phyloP scores from a whole-genome alignment of 331 rosid species.

The Dryas integrifolia region DNA sequence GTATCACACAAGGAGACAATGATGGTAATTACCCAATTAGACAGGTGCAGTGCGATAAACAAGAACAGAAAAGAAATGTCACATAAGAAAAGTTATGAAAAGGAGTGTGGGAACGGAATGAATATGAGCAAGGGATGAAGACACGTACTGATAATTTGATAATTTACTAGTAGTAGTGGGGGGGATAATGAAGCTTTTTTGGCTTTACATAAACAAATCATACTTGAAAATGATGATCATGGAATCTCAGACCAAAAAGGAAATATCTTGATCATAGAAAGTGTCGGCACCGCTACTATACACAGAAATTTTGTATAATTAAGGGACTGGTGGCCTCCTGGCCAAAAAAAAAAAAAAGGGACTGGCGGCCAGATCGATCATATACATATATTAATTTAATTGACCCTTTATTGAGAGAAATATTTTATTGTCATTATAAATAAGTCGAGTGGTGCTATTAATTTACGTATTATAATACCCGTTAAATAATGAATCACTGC shows the following conservation, averaged over 20 bases:
- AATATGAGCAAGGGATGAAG: background rate
- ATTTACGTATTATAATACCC: too few species aligned
- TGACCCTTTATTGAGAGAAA: too few species aligned
- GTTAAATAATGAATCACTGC: too few species aligned
- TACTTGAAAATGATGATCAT: conserved; percentile 15
- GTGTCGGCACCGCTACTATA: too few species aligned
- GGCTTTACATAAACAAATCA: conserved; percentile 23
- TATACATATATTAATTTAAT: too few species aligned
- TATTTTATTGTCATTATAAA: too few species aligned
- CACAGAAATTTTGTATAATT: background rate
- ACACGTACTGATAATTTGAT: background rate
- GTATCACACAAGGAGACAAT: background rate
- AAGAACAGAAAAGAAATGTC: background rate
- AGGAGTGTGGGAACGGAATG: background rate
- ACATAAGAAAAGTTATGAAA: background rate
- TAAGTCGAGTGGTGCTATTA: too few species aligned
- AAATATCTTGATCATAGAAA: too few species aligned
- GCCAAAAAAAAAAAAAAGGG: too few species aligned
- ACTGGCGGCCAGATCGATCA: too few species aligned
- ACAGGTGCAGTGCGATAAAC: background rate
- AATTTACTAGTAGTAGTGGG: conserved; percentile 15
- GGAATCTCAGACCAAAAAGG: background rate
- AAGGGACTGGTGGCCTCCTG: conserved; percentile 12
- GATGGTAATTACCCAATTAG: background rate
- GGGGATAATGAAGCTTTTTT: conserved; percentile 22